Base-by-base conservation (phyloP, 345 rosid genomes). In the Camelina sativa region DNA sequence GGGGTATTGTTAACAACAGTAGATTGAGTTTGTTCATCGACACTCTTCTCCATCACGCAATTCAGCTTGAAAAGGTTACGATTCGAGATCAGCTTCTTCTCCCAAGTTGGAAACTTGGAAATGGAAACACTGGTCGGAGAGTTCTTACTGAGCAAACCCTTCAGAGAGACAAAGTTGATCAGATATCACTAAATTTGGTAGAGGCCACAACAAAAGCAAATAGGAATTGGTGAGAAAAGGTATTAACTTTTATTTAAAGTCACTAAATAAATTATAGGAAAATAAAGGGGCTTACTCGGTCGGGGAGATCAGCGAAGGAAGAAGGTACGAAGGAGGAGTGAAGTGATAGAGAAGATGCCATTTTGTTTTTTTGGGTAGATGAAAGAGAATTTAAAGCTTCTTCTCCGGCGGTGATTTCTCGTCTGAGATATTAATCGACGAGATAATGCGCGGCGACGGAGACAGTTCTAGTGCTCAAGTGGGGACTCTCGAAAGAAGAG, bases 1-100 rank as follows among this genome's bases (percentile, higher is more conserved):
- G 56, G 71, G 17, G 65, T 57, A 60, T 62, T 71, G 67, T 77
- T 86, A 16, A 72, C 85, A 16, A 72, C 85, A 46, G 77, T 30
- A 74, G 88, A 81, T 2, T 88, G 84, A 78, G 81, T 52, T 50
- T 77, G 67, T 32, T 32, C 82, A 69, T 87, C 90, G 81, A 82
- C 76, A 34, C 67, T 83, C 51, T 60, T 71, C 74, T 87, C 86
- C 51, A 16, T 70, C 7, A 72, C 78, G 63, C 96, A 88, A 56
- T 70, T 74, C 17, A 86, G 65, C 68, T 79, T 82, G 62, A 86
- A 72, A 25, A 62, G 79, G 48, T 73, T 81, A 7, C 75, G 56
- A 40, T 66, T 69, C 15, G 38, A 58, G 61, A 79, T 51, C 22
- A 41, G 66, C 37, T 73, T 84, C 65, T 73, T 84, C 6, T 74